Base-by-base conservation (phyloP, 306 rosid genomes). In the Macrotyloma uniflorum region DNA sequence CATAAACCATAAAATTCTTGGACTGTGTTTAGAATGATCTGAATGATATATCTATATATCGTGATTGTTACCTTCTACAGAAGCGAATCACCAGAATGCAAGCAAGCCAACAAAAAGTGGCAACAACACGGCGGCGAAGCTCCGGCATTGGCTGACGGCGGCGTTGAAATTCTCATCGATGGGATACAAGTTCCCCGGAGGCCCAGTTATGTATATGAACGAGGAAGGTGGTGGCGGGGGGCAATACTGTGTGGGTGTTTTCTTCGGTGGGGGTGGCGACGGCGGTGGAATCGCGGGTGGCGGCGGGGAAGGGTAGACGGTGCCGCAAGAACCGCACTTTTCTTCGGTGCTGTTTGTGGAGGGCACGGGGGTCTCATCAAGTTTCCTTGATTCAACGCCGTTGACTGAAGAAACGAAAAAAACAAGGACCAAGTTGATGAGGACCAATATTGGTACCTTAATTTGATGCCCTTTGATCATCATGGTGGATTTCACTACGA, bases 161-260 rank as follows among this genome's bases (percentile, higher is more conserved):
- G 74, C 83, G 14, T 53, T 86, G 85, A 82, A 86, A 83, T 83
- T 36, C 65, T 79, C 71, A 12, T 83, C 89, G 0, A 86, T 35
- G 1, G 89, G 89, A 22, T 86, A 86, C 83, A 86, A 51, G 55
- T 83, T 74, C 19, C 85, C 85, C 2, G 89, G 89, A 10, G 89
- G 89, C 8, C 86, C 89, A n/a, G 86, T 86, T 22, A 83, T 75
- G 83, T 86, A 86, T 4, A 76, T 46, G 49, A 12, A 58, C 0
- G 85, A 51, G 4, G 84, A 36, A 5, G 88, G 85, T 0, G 87
- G 89, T 1, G 88, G 87, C 14, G 89, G 89, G 0, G 86, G 86
- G 23, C 86, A 82, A 6, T 86, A 55, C 5, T 30, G 19, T 2
- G 86, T 30, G 0, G 86, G 71, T 28, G 76, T 24, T 67, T 86